Conservation (phyloP, 2,329 filamentous ascomycete species). For the Aspergillus pseudoviridinutans region DNA sequence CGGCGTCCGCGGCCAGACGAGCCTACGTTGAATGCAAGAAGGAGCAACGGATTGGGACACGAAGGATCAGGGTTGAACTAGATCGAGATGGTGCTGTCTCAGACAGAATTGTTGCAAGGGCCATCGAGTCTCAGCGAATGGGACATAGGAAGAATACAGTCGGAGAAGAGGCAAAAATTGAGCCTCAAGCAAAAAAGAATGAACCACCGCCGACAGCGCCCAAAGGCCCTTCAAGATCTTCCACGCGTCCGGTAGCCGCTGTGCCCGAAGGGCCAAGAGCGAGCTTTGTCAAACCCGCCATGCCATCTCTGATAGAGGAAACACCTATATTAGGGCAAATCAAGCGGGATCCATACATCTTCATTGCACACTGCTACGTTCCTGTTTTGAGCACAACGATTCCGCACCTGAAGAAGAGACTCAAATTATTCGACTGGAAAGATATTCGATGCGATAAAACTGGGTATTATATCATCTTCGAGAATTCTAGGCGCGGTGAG, state of each 20-base stretch:
- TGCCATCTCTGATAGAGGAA: slow-evolving; percentile 58
- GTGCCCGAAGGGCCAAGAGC: slow-evolving; percentile 40
- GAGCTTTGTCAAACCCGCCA: slow-evolving; percentile 25
- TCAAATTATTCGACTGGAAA: slow-evolving; percentile 77
- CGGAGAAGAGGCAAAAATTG: slow-evolving; percentile 27
- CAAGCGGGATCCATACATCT: slow-evolving; percentile 80
- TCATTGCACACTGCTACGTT: slow-evolving; percentile 80
- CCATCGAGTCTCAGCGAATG: slow-evolving; percentile 64
- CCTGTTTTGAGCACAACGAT: slow-evolving; percentile 83
- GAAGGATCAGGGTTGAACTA: slow-evolving; percentile 75
- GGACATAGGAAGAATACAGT: slow-evolving; percentile 36
- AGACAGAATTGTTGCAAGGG: slow-evolving; percentile 69
- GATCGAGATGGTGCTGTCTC: slow-evolving; percentile 86
- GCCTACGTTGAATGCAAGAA: slow-evolving; percentile 71
- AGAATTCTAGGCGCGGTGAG: slow-evolving; percentile 70
- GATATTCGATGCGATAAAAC: slow-evolving; percentile 78
- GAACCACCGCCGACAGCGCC: slow-evolving; percentile 80
- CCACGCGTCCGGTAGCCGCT: slow-evolving; percentile 29
- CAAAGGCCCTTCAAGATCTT: slow-evolving; percentile 68
- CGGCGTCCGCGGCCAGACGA: slow-evolving; percentile 73
- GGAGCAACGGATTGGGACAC: slow-evolving; percentile 73
- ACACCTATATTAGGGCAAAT: slow-evolving; percentile 66
- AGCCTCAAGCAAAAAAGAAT: slow-evolving; percentile 45
- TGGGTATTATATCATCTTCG: slow-evolving; percentile 91
- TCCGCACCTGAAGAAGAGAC: slow-evolving; percentile 81